These are phyloP conservation scores for Sugiyamaella grinbergsii DNA, from an alignment of 1,139 yeast genomes.

Conservation along the genomic window DNA sequence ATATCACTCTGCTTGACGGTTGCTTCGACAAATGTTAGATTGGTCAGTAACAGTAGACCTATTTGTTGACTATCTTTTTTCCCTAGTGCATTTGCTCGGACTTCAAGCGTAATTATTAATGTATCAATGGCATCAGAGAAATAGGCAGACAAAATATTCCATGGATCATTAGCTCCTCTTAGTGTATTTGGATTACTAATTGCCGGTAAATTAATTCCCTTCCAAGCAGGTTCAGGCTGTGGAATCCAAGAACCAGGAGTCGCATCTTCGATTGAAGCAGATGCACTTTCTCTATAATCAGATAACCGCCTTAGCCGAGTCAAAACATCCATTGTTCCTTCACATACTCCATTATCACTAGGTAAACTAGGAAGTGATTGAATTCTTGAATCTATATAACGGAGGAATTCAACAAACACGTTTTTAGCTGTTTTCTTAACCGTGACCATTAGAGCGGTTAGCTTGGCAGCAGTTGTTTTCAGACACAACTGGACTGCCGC, in stretches of 20 bases:
- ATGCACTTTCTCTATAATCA: constrained; percentile 60
- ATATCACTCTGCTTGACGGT: constrained; percentile 64
- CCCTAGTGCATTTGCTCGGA: constrained; percentile 51
- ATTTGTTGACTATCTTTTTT: constrained; percentile 41
- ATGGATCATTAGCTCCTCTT: constrained; percentile 47
- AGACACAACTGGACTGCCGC: constrained; percentile 26
- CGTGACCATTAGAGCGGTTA: constrained; percentile 30
- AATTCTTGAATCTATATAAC: constrained; percentile 57
- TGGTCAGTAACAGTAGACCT: constrained; percentile 74
- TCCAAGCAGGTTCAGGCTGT: constrained; percentile 40
- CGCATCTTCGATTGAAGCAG: constrained; percentile 54
- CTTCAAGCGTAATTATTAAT: constrained; percentile 61
- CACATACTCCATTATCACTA: constrained; percentile 67
- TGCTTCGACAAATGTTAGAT: constrained; percentile 73
- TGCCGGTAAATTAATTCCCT: constrained; percentile 11
- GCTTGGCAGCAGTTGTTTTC: constrained; percentile 29
- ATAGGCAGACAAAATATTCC: constrained; percentile 60
- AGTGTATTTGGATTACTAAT: constrained; percentile 24
- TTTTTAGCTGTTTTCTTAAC: constrained; percentile 41
- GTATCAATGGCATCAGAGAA: constrained; percentile 77
- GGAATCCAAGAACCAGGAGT: constrained; percentile 74
- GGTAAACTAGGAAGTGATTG: constrained; percentile 49
- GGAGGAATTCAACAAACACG: constrained; percentile 60
- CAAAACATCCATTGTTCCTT: constrained; percentile 65
- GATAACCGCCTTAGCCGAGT: constrained; percentile 65